These are phyloP conservation scores for Cryptococcus deneoformans DNA, from an alignment of 1,284 basidiomycete species.

Conservation along the genomic window DNA sequence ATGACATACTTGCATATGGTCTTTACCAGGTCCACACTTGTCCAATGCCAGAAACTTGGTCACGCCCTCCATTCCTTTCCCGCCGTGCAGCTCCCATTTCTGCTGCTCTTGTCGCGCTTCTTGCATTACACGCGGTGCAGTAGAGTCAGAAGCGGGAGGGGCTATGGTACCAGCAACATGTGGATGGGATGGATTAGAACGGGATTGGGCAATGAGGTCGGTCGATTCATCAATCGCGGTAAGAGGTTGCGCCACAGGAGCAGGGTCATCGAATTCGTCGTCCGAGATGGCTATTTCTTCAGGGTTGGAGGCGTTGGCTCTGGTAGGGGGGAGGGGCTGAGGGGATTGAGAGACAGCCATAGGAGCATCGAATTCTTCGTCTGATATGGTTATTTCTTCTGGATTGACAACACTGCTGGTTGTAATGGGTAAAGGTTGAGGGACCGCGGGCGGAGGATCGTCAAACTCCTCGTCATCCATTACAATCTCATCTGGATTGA, in stretches of 20 bases:
- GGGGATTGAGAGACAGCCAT: neutral
- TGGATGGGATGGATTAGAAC: neutral
- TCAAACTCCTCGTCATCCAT: slow-evolving; percentile 50
- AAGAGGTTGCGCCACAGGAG: slow-evolving; percentile 57
- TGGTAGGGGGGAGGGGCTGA: neutral
- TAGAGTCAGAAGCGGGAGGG: neutral
- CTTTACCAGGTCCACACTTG: slow-evolving; percentile 78
- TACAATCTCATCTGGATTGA: slow-evolving; percentile 62
- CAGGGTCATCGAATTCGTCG: slow-evolving; percentile 16
- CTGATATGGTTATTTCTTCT: neutral
- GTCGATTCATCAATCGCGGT: slow-evolving; percentile 16
- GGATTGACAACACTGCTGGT: too few species aligned
- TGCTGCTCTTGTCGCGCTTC: too few species aligned
- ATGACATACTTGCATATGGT: slow-evolving; percentile 74
- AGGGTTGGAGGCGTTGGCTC: slow-evolving; percentile 52
- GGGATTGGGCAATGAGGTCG: slow-evolving; percentile 16
- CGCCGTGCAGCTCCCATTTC: slow-evolving; percentile 2
- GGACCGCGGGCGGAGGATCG: neutral
- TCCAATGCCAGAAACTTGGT: slow-evolving; percentile 90
- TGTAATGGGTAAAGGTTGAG: too few species aligned
- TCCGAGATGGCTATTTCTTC: slow-evolving; percentile 64
- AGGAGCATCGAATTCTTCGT: neutral
- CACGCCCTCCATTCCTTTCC: slow-evolving; percentile 23
- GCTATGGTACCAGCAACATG: neutral
- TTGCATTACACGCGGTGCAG: neutral